phyloP scores from a whole-genome alignment of 352 stramenopile genomes.

The Globisporangium recalcitrans region DNA sequence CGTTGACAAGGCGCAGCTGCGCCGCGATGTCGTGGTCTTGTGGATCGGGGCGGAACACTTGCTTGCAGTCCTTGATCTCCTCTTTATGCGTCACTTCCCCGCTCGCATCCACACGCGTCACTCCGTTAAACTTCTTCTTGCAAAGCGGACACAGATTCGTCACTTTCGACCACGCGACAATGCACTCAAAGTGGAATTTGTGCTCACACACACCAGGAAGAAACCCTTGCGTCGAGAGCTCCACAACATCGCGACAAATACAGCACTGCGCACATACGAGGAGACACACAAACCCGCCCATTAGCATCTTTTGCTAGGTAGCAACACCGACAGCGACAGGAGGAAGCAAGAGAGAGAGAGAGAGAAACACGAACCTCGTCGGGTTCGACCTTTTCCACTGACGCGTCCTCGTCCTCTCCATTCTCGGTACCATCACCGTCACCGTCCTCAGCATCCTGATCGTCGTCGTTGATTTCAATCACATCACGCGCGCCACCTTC shows the following conservation, averaged over 20 bases:
- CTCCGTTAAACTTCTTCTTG: slow-evolving; percentile 62
- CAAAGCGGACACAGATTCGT: slow-evolving; percentile 83
- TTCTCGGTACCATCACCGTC: slow-evolving; percentile 16
- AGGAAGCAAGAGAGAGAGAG: not conserved
- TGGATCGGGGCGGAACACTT: slow-evolving; percentile 58
- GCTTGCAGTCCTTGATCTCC: slow-evolving; percentile 43
- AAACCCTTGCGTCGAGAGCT: slow-evolving; percentile 43
- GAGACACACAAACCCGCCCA: no score
- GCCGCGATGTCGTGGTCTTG: slow-evolving; percentile 60
- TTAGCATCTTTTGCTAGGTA: no score
- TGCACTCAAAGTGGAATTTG: slow-evolving; percentile 84
- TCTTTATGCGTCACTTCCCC: slow-evolving; percentile 36
- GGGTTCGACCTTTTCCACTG: slow-evolving; percentile 27
- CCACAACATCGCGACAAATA: slow-evolving; percentile 75
- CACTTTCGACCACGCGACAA: slow-evolving; percentile 73
- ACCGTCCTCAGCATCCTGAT: slow-evolving; percentile 13
- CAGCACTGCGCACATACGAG: slow-evolving; percentile 43
- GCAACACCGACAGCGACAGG: not conserved
- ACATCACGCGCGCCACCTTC: not conserved
- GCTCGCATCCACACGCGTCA: slow-evolving; percentile 36
- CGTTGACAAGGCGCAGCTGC: slow-evolving; percentile 63
- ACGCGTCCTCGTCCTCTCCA: slow-evolving; percentile 19
- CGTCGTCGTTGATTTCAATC: slow-evolving; percentile 9
- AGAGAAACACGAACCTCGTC: slow-evolving; percentile 39
- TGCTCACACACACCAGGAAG: slow-evolving; percentile 56